phyloP scores from a whole-genome alignment of 805 yeast species.

The Ogataea glucozyma region DNA sequence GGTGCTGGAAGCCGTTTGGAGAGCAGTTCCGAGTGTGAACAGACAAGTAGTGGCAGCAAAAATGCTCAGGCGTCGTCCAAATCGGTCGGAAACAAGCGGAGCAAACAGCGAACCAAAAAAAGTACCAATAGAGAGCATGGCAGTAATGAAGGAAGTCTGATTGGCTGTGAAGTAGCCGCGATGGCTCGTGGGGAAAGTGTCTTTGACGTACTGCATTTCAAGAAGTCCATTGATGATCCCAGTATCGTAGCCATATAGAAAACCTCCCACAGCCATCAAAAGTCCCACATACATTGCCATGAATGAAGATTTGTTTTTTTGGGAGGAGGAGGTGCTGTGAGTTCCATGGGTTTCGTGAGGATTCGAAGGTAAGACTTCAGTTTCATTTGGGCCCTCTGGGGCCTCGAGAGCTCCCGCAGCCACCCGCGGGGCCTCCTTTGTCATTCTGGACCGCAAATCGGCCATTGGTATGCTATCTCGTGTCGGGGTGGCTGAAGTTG shows the following conservation, averaged over 20 bases:
- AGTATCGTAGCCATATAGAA: conserved; percentile 86
- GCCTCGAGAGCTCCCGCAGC: background rate
- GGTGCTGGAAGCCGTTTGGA: conserved; percentile 60
- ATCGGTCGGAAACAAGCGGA: conserved; percentile 64
- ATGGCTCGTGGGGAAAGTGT: conserved; percentile 52
- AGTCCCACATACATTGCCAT: conserved; percentile 75
- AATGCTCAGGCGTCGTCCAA: conserved; percentile 71
- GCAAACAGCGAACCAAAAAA: conserved; percentile 64
- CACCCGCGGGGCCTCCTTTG: background rate
- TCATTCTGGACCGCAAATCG: background rate
- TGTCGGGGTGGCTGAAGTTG: background rate
- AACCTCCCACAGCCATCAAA: conserved; percentile 90
- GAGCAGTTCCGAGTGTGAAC: conserved; percentile 68
- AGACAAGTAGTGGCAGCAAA: conserved; percentile 60
- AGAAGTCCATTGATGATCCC: conserved; percentile 78
- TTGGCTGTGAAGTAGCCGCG: conserved; percentile 49
- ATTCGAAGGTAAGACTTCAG: no score
- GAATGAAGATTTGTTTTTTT: conserved; percentile 43
- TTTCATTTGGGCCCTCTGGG: no score
- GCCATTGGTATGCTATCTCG: background rate
- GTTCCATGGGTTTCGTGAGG: no score
- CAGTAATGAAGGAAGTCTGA: conserved; percentile 71
- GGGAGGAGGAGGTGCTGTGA: no score
- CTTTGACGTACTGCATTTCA: conserved; percentile 70
- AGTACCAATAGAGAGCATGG: conserved; percentile 81